Evolutionary conservation across 345 rosid genomes (phyloP), one percentile per base, ranked within the genome.

Genomic region (Brassica cretica): DNA sequence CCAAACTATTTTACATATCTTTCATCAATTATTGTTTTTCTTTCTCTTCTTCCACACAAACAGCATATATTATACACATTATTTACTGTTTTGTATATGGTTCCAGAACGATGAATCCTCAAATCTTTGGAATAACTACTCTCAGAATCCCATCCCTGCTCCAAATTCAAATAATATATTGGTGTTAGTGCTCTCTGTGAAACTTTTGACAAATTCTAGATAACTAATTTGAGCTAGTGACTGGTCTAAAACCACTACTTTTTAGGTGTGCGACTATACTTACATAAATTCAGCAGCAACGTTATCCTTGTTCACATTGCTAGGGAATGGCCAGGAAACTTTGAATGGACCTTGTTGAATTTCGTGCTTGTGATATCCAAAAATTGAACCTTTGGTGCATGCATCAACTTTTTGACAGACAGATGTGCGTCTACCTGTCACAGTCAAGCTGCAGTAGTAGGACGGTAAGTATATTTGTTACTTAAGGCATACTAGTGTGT

Each of bases 261-360:
- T 37, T 44, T 44, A 44, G 55, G 16, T 14, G 55, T 49, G n/a
- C n/a, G 3, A 49, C 65, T 49, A 44, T 41, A 53, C 49, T 91
- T 86, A 94, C 98, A 84, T 62, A 75, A 91, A 89, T 67, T 94
- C 96, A 16, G 97, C 98, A 0, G 87, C 84, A 75, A 94, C 79
- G 14, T 63, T 60, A 72, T 89, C 90, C 77, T 82, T 91, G 87
- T 89, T 84, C 59, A 75, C 91, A 71, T 88, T 75, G 29, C 51
- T 30, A 6, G 98, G 96, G 68, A 93, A 89, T 21, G 89, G 85
- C 98, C 98, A 91, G 1, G 79, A 81, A 65, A 90, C 84, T 58
- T 81, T 83, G 84, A 78, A 91, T 18, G 97, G 88, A 30, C 91
- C 96, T 72, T 82, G 80, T 21, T 71, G 14, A 32, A 89, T 88